Base-by-base conservation (phyloP, 2,329 filamentous ascomycete genomes). In the Fusarium sambucinum region DNA sequence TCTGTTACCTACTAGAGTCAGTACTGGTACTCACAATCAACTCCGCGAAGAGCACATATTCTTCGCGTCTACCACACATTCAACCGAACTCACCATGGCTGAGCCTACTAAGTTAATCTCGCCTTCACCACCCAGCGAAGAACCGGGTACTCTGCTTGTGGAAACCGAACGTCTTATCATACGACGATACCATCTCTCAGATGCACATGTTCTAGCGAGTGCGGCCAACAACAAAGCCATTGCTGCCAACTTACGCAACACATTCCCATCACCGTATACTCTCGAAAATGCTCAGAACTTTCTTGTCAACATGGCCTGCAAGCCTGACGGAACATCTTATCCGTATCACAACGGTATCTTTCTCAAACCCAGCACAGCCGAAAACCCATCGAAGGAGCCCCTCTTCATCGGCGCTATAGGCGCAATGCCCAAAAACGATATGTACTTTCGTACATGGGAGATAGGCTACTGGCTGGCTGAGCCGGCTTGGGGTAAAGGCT, bases 391-490 rank as follows among this genome's bases (percentile, higher is more conserved):
- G 0, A 14, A 52, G 1, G 64, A 68, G 27, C 63, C 70, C 3
- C 50, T 75, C 11, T 76, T 79, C 51, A 72, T 80, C 11, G 85
- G 85, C 47, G 74, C 73, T 57, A 75, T 85, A 14, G 81, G 83
- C 37, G 69, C 85, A 41, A 75, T 75, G 41, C 65, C 75, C 5
- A 58, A 73, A 13, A 64, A 66, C 16, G 80, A 83, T 54, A 75
- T 82, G 68, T 77, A 83, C 59, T 78, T 77, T 66, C 77, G 78
- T 47, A 82, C 79, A 6, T 79, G 79, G 71, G 83, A 86, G 75
- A 9, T 87, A 1, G 85, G 84, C 6, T 87, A 86, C 75, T 86
- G 81, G 79, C 38, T 84, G 25, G 80, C 77, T 1, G 76, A 75
- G 37, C 67, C 74, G 13, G 74, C 77, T 47, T 84, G 84, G 84